Percentiles rank a stretch among this genome's conserved stretches.
Evolutionary conservation across 257 asterid genomes (phyloP).

Genomic region (Fraxinus americana): DNA sequence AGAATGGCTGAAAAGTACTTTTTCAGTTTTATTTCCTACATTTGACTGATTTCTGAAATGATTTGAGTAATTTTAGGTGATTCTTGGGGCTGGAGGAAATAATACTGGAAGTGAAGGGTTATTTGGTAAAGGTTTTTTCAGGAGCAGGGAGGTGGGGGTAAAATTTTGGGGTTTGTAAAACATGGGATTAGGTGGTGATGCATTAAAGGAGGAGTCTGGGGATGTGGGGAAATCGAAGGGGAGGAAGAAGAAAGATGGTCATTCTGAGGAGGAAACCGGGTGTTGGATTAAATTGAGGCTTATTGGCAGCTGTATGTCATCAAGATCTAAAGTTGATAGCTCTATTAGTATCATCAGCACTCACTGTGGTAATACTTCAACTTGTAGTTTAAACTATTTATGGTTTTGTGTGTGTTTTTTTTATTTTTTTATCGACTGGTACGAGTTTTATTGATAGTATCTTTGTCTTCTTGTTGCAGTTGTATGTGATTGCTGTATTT

Average conservation of each 20-base stretch:
- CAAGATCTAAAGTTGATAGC: conserved; percentile 68
- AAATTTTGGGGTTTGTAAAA: conserved; percentile 36
- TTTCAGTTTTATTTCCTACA: too few relatives aligned
- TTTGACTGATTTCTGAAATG: conserved; percentile 28
- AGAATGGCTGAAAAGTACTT: conserved; percentile 7
- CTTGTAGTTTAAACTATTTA: not conserved
- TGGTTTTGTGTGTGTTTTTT: not conserved
- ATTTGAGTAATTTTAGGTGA: conserved; percentile 24
- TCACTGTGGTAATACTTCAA: conserved; percentile 35
- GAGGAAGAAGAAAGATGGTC: conserved; percentile 36
- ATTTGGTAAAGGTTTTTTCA: conserved; percentile 15
- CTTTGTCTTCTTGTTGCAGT: not conserved
- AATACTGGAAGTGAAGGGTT: conserved; percentile 27
- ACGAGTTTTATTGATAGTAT: not conserved
- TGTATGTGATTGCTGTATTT: conserved; percentile 3
- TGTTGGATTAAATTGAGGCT: conserved; percentile 57
- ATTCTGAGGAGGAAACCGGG: conserved; percentile 36
- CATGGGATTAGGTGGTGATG: conserved; percentile 60
- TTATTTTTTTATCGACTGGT: not conserved
- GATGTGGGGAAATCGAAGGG: conserved; percentile 46
- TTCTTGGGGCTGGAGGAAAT: conserved; percentile 14
- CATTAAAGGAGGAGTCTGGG: conserved; percentile 45
- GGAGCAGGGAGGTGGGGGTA: conserved; percentile 28
- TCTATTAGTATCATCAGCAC: conserved; percentile 58
- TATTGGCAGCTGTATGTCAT: conserved; percentile 53